These are phyloP conservation scores for Xylariaceae sp. DNA, from an alignment of 2,329 filamentous ascomycete genomes.

Conservation along the genomic window DNA sequence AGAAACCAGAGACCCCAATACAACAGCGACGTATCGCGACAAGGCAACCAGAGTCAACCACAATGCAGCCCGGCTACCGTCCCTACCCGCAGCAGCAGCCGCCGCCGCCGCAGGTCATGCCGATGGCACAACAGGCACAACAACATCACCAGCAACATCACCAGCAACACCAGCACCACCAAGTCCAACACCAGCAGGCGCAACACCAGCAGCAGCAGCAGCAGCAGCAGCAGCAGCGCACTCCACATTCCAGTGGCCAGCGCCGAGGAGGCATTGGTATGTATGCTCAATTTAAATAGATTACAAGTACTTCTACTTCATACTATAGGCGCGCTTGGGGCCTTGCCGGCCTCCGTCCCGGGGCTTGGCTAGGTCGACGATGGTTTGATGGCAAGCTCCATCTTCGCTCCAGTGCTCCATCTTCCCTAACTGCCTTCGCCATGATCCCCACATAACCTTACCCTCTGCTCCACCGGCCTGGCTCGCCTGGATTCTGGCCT, in stretches of 20 bases:
- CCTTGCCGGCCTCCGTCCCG: too few species aligned
- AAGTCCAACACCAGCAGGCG: neutral
- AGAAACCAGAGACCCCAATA: conserved; percentile 2
- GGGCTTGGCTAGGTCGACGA: too few species aligned
- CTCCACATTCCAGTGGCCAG: conserved; percentile 45
- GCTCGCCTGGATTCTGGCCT: too few species aligned
- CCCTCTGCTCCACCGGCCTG: too few species aligned
- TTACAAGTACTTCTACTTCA: neutral
- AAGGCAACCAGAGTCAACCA: conserved; percentile 19
- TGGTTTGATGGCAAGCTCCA: too few species aligned
- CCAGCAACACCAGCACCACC: conserved; percentile 45
- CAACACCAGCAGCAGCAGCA: conserved; percentile 45
- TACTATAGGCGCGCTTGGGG: too few species aligned
- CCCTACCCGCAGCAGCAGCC: conserved; percentile 46
- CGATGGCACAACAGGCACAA: conserved; percentile 26
- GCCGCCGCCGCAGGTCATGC: conserved; percentile 7
- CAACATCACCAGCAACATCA: conserved; percentile 47
- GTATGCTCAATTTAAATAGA: conserved; percentile 19
- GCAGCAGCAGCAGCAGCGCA: conserved; percentile 46
- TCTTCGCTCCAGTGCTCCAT: too few species aligned
- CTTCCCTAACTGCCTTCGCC: too few species aligned
- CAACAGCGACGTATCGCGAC: conserved; percentile 4
- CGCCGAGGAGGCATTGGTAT: conserved; percentile 53
- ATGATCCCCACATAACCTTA: too few species aligned
- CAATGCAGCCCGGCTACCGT: conserved; percentile 53